Conservation (phyloP, 768 basidiomycete genomes). For the Trametes punicea region DNA sequence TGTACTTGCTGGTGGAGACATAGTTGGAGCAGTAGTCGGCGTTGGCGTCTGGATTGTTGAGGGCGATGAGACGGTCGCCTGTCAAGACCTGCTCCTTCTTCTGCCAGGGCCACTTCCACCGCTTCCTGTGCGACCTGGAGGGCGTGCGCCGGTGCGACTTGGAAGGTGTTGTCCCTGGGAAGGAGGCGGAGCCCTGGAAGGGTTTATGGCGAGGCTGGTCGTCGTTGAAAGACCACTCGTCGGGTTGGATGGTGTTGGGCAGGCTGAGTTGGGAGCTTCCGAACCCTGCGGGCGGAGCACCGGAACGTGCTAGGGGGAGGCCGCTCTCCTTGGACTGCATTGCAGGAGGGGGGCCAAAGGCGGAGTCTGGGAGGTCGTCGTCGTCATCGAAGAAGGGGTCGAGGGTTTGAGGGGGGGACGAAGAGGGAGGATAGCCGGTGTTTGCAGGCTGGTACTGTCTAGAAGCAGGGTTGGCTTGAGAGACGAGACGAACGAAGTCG, state of each 20-base stretch:
- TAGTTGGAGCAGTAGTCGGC: conserved; percentile 74
- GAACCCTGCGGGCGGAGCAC: conserved; percentile 57
- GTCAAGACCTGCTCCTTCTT: conserved; percentile 60
- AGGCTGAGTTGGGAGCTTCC: conserved; percentile 44
- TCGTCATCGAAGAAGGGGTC: conserved; percentile 88
- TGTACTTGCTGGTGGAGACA: conserved; percentile 95
- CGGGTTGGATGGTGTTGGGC: conserved; percentile 46
- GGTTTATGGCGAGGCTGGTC: conserved; percentile 34
- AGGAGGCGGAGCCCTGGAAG: conserved; percentile 32
- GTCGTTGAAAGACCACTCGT: conserved; percentile 75
- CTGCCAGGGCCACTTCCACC: conserved; percentile 86
- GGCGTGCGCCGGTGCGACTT: conserved; percentile 13
- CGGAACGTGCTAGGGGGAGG: conserved; percentile 54
- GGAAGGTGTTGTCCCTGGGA: conserved; percentile 43
- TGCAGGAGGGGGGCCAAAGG: conserved; percentile 50
- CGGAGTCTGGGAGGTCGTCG: conserved; percentile 57
- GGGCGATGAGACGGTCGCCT: conserved; percentile 76
- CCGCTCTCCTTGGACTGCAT: conserved; percentile 47
- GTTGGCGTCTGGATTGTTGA: conserved; percentile 74
- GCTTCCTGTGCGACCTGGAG: conserved; percentile 27
- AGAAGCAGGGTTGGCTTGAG: conserved; percentile 65
- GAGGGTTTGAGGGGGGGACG: conserved; percentile 35
- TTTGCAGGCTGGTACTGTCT: conserved; percentile 47
- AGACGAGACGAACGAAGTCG: conserved; percentile 73
- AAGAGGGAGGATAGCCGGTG: conserved; percentile 59